A percentile compares a stretch with the other conserved stretches of the same genome.
These are phyloP conservation scores for Hydrangea macrophylla DNA, from an alignment of 148 eudicot genomes.

Conservation along the genomic window DNA sequence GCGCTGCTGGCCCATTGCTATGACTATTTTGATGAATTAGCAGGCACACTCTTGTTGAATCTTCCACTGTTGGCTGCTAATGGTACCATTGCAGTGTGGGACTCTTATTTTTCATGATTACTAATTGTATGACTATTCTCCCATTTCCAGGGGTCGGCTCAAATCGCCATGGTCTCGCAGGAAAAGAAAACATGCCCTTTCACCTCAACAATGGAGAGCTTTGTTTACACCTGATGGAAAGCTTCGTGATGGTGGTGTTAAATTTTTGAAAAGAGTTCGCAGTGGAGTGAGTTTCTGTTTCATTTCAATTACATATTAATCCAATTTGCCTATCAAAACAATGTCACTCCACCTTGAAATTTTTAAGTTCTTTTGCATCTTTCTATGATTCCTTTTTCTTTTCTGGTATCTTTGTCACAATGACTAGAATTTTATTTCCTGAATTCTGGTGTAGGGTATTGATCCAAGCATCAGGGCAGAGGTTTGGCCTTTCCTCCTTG, in stretches of 20 bases:
- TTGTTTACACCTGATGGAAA: slow-evolving; percentile 60
- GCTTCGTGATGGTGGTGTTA: slow-evolving; percentile 63
- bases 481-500: slow-evolving; percentile 99
- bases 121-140: not conserved
- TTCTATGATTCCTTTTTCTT: not conserved
- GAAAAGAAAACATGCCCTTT: slow-evolving; percentile 59
- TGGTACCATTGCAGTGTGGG: too few relatives aligned
- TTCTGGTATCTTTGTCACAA: not conserved
- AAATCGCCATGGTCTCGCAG: slow-evolving; percentile 84
- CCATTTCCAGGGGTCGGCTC: slow-evolving; percentile 54
- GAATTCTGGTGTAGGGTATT: slow-evolving; percentile 62
- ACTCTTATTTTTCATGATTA: too few relatives aligned
- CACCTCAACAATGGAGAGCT: slow-evolving; percentile 56
- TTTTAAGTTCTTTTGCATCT: not conserved
- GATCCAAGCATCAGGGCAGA: slow-evolving; percentile 87
- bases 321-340: too few relatives aligned
- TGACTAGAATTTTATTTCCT: slow-evolving; percentile 3
- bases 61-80: not conserved
- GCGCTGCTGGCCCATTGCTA: too few relatives aligned
- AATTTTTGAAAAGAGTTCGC: slow-evolving; percentile 74
- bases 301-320: too few relatives aligned
- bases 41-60: too few relatives aligned
- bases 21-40: too few relatives aligned
- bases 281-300: slow-evolving; percentile 67
- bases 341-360: not conserved